Evolutionary conservation across 2,329 filamentous ascomycete species (phyloP).

Genomic region (Lecanicillium sp.): DNA sequence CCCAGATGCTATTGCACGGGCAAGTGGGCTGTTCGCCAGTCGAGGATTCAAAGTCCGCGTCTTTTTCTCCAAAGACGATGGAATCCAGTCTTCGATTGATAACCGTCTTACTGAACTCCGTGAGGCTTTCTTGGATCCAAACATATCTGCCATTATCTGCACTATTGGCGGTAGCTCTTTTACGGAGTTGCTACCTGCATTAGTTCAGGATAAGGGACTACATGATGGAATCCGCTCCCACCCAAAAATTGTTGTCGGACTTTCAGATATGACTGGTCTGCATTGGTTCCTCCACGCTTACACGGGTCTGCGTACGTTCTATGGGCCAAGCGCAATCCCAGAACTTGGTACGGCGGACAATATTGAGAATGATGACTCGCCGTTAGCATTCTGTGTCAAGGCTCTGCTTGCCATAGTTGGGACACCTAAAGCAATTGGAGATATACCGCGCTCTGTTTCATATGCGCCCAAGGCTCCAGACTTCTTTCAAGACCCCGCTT

Average conservation of each 20-base stretch:
- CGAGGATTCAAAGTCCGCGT: conserved; percentile 26
- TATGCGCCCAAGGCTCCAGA: conserved; percentile 20
- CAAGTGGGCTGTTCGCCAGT: conserved; percentile 17
- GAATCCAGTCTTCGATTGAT: conserved; percentile 23
- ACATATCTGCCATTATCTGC: conserved; percentile 28
- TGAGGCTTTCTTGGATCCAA: conserved; percentile 27
- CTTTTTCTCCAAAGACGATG: conserved; percentile 21
- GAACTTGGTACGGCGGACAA: conserved; percentile 26
- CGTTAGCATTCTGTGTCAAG: conserved; percentile 21
- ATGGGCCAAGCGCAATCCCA: conserved; percentile 30
- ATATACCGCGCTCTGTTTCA: conserved; percentile 20
- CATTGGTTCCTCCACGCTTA: conserved; percentile 32
- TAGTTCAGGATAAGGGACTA: conserved; percentile 26
- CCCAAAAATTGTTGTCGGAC: conserved; percentile 35
- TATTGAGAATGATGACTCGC: conserved; percentile 14
- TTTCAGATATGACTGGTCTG: conserved; percentile 32
- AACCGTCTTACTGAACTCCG: conserved; percentile 30
- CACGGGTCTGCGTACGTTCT: conserved; percentile 33
- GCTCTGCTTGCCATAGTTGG: conserved; percentile 25
- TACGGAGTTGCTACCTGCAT: conserved; percentile 29
- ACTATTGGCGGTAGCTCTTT: conserved; percentile 30
- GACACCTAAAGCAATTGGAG: conserved; percentile 18
- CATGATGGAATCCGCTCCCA: conserved; percentile 22
- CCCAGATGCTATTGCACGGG: conserved; percentile 22
- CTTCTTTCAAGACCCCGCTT: conserved; percentile 15